phyloP scores from a whole-genome alignment of 2,329 filamentous ascomycete genomes.

The Aspergillus sp. region DNA sequence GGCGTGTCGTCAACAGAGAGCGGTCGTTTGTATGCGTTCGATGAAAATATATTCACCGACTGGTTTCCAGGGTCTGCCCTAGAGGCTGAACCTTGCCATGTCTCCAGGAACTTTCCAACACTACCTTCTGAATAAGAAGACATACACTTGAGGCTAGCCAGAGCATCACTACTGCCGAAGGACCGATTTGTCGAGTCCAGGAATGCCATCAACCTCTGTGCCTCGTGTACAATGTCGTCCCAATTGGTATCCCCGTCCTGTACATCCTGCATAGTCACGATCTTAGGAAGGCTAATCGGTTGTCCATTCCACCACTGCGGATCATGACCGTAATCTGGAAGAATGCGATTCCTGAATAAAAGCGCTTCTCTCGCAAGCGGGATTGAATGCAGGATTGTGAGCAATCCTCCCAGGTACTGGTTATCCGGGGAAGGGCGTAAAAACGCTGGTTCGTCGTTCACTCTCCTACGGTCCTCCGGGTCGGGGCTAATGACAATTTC shows the following conservation, averaged over 20 bases:
- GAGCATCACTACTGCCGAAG: slow-evolving; percentile 51
- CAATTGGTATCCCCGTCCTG: slow-evolving; percentile 27
- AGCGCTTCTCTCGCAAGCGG: slow-evolving; percentile 53
- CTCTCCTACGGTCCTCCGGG: slow-evolving; percentile 43
- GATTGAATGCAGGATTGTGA: slow-evolving; percentile 58
- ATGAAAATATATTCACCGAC: slow-evolving; percentile 41
- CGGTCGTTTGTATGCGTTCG: slow-evolving; percentile 36
- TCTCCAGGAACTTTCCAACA: slow-evolving; percentile 42
- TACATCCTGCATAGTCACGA: slow-evolving; percentile 40
- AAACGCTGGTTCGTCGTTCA: slow-evolving; percentile 48
- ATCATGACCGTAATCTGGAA: slow-evolving; percentile 49
- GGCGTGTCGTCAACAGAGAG: slow-evolving; percentile 22
- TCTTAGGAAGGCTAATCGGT: slow-evolving; percentile 43
- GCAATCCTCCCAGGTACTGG: slow-evolving; percentile 50
- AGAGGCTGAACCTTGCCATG: slow-evolving; percentile 44
- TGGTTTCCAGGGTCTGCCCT: slow-evolving; percentile 35
- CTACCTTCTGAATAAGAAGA: slow-evolving; percentile 28
- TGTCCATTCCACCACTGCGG: slow-evolving; percentile 58
- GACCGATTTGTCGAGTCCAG: slow-evolving; percentile 51
- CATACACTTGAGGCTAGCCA: slow-evolving; percentile 39
- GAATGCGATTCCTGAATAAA: slow-evolving; percentile 40
- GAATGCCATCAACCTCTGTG: slow-evolving; percentile 57
- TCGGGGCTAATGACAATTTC: slow-evolving; percentile 52
- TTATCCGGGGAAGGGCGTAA: slow-evolving; percentile 49
- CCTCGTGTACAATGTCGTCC: slow-evolving; percentile 49